These are phyloP conservation scores for Candolleomyces eurysporus DNA, from an alignment of 768 basidiomycete genomes.

Conservation along the genomic window DNA sequence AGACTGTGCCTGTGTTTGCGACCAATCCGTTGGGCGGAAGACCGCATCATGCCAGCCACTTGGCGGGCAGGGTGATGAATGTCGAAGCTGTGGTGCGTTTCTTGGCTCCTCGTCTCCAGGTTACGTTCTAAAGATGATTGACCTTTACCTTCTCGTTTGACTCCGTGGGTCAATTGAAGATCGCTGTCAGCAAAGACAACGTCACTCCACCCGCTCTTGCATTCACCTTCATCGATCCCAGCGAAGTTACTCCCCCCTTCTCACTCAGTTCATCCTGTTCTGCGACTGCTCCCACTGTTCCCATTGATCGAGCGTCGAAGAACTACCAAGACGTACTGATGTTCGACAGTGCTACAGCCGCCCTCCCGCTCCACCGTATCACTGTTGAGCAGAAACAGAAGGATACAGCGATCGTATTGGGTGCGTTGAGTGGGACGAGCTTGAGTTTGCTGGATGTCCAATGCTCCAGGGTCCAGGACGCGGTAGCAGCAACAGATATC, in stretches of 20 bases:
- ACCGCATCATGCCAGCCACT: constrained; percentile 59
- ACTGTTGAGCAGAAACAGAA: constrained; percentile 37
- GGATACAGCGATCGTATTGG: constrained; percentile 23
- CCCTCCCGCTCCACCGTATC: constrained; percentile 55
- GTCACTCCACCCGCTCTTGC: constrained; percentile 40
- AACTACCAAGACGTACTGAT: constrained; percentile 67
- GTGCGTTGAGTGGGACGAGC: not conserved
- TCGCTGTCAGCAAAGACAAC: constrained; percentile 22
- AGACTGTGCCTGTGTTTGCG: constrained; percentile 76
- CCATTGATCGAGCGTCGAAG: constrained; percentile 3
- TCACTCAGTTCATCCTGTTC: not conserved
- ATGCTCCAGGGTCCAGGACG: too few relatives aligned
- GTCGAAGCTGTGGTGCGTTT: constrained; percentile 43
- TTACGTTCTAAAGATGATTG: constrained; percentile 34
- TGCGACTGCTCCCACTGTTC: not conserved
- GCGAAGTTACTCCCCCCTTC: constrained; percentile 32
- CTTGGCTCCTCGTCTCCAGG: not conserved
- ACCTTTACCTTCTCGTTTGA: constrained; percentile 45
- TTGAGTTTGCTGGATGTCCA: constrained; percentile 8
- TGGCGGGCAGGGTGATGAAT: constrained; percentile 58
- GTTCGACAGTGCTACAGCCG: constrained; percentile 59
- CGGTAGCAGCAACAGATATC: constrained; percentile 6
- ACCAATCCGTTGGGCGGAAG: constrained; percentile 75
- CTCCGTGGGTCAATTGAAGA: constrained; percentile 39
- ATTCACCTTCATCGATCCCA: constrained; percentile 51